Evolutionary conservation across 2,329 filamentous ascomycete genomes (phyloP).

Genomic region (Beauveria australis): DNA sequence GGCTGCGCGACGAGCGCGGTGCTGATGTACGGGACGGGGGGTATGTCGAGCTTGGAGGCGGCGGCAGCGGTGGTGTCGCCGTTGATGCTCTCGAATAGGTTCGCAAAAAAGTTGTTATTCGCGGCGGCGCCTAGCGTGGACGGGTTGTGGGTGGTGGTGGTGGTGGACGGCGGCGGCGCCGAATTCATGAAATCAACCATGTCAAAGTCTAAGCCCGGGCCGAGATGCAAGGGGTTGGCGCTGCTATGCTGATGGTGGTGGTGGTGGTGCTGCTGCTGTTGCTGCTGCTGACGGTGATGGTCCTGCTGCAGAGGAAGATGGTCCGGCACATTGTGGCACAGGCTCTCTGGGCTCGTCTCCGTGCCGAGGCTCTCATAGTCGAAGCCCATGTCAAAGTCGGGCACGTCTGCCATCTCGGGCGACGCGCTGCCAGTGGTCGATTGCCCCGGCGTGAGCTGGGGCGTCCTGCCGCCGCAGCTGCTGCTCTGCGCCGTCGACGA

Average conservation of each 20-base stretch:
- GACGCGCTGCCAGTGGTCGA: slow-evolving; percentile 5
- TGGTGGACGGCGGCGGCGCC: neutral
- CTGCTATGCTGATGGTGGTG: neutral
- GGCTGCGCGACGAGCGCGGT: slow-evolving; percentile 13
- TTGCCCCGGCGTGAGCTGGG: neutral
- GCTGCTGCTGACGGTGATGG: neutral
- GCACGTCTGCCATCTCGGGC: slow-evolving; percentile 17
- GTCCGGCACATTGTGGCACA: slow-evolving; percentile 9
- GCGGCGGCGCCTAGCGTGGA: neutral
- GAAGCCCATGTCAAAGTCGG: slow-evolving; percentile 30
- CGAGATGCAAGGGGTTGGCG: neutral
- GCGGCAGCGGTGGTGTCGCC: slow-evolving; percentile 12
- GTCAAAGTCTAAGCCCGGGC: slow-evolving; percentile 10
- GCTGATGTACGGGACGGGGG: slow-evolving; percentile 19
- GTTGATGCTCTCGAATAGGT: slow-evolving; percentile 8
- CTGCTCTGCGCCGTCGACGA: neutral
- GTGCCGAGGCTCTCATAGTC: slow-evolving; percentile 25
- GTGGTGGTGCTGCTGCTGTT: neutral
- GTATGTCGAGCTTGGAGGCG: slow-evolving; percentile 24
- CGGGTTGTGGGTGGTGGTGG: neutral
- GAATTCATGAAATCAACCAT: slow-evolving; percentile 9
- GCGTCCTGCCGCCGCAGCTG: neutral
- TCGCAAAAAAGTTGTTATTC: neutral
- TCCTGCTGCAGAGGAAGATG: slow-evolving; percentile 11
- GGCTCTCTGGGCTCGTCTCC: slow-evolving; percentile 23